Percentiles rank a stretch among this genome's conserved stretches.
These are phyloP conservation scores for Prinsepia uniflora DNA, from an alignment of 306 rosid species.

Conservation along the genomic window DNA sequence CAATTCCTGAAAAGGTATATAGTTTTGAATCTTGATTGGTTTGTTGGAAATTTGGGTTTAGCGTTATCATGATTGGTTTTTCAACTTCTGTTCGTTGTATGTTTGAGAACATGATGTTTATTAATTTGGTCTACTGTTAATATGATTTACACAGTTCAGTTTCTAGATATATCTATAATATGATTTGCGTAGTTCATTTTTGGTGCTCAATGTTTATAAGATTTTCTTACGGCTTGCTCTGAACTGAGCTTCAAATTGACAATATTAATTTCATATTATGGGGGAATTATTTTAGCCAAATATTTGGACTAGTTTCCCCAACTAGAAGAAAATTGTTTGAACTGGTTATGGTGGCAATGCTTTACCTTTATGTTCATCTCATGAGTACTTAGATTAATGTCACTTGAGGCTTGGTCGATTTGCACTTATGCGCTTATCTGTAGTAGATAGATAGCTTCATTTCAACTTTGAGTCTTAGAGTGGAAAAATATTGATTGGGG, in stretches of 20 bases:
- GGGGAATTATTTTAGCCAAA: not conserved
- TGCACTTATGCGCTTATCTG: not conserved
- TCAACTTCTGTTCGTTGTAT: no score
- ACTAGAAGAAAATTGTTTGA: not conserved
- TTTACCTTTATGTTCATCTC: not conserved
- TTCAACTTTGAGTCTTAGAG: not conserved
- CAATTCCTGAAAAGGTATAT: no score
- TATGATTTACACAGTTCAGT: no score
- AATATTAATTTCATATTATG: not conserved
- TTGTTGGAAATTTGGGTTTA: no score
- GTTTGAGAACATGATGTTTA: no score
- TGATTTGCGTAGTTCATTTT: slow-evolving; percentile 4
- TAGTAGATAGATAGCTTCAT: not conserved
- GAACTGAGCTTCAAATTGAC: not conserved
- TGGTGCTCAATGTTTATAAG: not conserved
- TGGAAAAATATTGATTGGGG: not conserved
- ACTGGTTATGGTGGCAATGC: slow-evolving; percentile 6
- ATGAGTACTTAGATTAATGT: not conserved
- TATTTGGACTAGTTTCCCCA: not conserved
- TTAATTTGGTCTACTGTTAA: no score
- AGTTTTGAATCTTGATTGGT: no score
- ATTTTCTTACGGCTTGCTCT: not conserved
- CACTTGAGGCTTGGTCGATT: not conserved
- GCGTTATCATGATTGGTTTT: no score
- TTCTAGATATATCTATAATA: not conserved